Evolutionary conservation across 768 basidiomycete species (phyloP).

Genomic region (Suillus alpinus): DNA sequence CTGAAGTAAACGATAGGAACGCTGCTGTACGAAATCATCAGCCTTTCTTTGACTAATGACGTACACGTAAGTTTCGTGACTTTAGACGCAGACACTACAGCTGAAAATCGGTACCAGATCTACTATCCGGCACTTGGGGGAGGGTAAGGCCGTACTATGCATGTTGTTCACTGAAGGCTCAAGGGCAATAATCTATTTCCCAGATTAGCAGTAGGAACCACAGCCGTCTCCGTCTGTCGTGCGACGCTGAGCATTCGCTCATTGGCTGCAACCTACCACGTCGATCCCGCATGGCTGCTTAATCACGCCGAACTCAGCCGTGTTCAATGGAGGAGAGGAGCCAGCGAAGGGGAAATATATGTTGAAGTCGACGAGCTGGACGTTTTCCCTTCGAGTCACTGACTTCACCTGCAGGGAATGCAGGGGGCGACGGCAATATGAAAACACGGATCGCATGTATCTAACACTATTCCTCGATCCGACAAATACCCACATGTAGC

Average conservation of each 20-base stretch:
- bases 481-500: too few species aligned
- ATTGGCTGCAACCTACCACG: constrained; percentile 38
- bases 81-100: background rate
- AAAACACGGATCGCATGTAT: background rate
- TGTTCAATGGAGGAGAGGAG: constrained; percentile 37
- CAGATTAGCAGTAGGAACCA: constrained; percentile 9
- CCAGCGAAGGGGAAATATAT: constrained; percentile 35
- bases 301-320: constrained; percentile 45
- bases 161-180: background rate
- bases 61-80: constrained; percentile 9
- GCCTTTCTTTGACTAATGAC: constrained; percentile 11
- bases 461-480: too few species aligned
- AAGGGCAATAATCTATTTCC: background rate
- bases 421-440: background rate
- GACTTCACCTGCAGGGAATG: too few species aligned
- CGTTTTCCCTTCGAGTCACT: background rate
- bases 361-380: constrained; percentile 11
- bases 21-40: constrained; percentile 11
- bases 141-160: constrained; percentile 7
- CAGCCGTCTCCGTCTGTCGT: constrained; percentile 31
- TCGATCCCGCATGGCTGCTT: constrained; percentile 42
- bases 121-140: constrained; percentile 8
- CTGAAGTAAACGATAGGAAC: constrained; percentile 11
- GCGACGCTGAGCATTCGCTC: constrained; percentile 42
- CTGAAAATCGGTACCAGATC: constrained; percentile 3